phyloP scores from a whole-genome alignment of 2,329 filamentous ascomycete genomes.

The Pyricularia sp. region DNA sequence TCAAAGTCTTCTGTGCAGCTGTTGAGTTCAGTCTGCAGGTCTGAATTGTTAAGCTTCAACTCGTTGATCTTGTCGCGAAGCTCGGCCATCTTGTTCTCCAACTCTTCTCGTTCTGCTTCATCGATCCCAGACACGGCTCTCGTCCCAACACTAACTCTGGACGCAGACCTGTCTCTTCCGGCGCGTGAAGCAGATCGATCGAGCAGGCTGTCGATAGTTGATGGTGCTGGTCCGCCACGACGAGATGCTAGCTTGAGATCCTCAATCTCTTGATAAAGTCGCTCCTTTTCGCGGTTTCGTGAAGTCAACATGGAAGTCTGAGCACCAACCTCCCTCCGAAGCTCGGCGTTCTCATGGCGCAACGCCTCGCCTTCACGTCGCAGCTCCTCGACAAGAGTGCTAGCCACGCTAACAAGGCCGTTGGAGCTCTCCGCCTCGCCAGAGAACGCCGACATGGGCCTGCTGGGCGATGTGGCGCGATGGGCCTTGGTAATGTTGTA shows the following conservation, averaged over 20 bases:
- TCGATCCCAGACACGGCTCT: conserved; percentile 46
- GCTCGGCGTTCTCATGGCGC: conserved; percentile 81
- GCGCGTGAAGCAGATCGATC: conserved; percentile 88
- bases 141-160: conserved; percentile 57
- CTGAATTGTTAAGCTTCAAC: conserved; percentile 79
- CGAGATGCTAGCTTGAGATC: conserved; percentile 83
- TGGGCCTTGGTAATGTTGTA: conserved; percentile 46
- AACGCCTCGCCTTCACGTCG: conserved; percentile 58
- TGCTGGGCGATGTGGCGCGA: conserved; percentile 29
- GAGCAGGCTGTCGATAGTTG: conserved; percentile 76
- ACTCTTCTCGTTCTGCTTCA: conserved; percentile 71
- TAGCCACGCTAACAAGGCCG: conserved; percentile 42
- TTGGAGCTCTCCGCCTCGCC: conserved; percentile 37
- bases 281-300: conserved; percentile 85
- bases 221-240: conserved; percentile 48
- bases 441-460: conserved; percentile 36
- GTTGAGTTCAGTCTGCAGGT: conserved; percentile 71
- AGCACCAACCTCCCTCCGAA: conserved; percentile 83
- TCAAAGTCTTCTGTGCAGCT: conserved; percentile 71
- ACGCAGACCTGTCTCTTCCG: conserved; percentile 58
- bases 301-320: conserved; percentile 97
- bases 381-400: conserved; percentile 65
- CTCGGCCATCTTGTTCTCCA: conserved; percentile 72
- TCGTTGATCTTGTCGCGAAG: conserved; percentile 78
- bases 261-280: conserved; percentile 92